Evolutionary conservation across 345 rosid genomes (phyloP).

Genomic region (Lepidium aucheri): DNA sequence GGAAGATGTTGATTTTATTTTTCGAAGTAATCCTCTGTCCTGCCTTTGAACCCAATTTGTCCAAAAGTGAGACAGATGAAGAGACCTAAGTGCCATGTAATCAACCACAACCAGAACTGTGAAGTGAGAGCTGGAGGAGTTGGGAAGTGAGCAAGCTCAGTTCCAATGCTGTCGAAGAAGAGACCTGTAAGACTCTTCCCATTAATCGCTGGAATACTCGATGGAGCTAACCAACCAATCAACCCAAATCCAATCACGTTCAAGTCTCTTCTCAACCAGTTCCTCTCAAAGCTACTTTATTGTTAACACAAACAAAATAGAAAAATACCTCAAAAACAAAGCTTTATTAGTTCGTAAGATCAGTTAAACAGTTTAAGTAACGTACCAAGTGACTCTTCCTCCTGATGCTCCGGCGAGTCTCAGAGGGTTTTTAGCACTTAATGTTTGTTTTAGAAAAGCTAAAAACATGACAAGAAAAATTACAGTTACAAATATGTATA

Average conservation of each 20-base stretch:
- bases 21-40: constrained; percentile 68
- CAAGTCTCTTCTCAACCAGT: constrained; percentile 73
- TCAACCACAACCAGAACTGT: constrained; percentile 80
- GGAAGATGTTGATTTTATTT: background rate
- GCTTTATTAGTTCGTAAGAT: background rate
- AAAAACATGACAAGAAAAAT: constrained; percentile 6
- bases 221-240: constrained; percentile 90
- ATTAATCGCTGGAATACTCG: constrained; percentile 71
- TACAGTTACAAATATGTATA: background rate
- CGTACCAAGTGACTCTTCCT: constrained; percentile 64
- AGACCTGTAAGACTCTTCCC: constrained; percentile 92
- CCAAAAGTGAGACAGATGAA: constrained; percentile 89
- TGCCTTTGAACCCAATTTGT: constrained; percentile 95
- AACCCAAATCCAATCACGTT: constrained; percentile 86
- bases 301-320: background rate
- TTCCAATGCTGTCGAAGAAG: constrained; percentile 87
- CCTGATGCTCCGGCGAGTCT: constrained; percentile 39
- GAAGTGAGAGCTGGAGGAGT: constrained; percentile 64
- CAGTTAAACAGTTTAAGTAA: too few species aligned
- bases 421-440: constrained; percentile 52
- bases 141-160: constrained; percentile 94
- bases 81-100: constrained; percentile 78
- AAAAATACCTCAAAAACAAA: background rate
- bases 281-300: constrained; percentile 55
- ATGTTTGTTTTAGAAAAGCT: constrained; percentile 55